phyloP scores from a whole-genome alignment of 345 rosid species.

The Moringa oleifera region DNA sequence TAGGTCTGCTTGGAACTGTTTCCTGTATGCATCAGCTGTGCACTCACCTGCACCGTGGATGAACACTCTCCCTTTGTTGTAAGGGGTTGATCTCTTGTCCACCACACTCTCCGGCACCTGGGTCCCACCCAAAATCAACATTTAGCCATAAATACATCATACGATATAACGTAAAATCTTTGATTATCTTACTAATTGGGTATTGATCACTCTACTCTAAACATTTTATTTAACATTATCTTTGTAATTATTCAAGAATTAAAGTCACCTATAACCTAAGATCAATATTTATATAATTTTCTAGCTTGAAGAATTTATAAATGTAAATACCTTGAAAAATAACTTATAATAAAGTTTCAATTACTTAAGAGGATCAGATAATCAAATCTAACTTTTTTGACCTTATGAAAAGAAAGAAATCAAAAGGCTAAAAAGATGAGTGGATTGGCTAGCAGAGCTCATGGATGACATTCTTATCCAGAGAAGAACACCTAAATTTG shows the following conservation, averaged over 20 bases:
- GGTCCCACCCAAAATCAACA: not conserved
- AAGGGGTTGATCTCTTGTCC: conserved; percentile 64
- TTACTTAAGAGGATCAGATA: not conserved
- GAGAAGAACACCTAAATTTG: too few species aligned
- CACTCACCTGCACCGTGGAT: conserved; percentile 69
- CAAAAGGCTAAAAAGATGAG: not conserved
- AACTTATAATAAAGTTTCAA: not conserved
- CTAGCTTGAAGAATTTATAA: too few species aligned
- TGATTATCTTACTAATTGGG: too few species aligned
- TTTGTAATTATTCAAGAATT: too few species aligned
- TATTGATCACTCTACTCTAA: too few species aligned
- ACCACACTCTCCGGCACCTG: conserved; percentile 80
- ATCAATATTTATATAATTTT: too few species aligned
- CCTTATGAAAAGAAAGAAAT: conserved; percentile 16
- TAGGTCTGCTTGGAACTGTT: conserved; percentile 73
- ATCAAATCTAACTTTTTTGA: conserved; percentile 17
- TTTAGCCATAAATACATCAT: too few species aligned
- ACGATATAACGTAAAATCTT: too few species aligned
- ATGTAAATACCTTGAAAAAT: too few species aligned
- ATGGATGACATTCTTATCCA: too few species aligned
- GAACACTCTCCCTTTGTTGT: conserved; percentile 76
- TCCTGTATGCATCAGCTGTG: conserved; percentile 60
- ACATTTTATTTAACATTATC: too few species aligned
- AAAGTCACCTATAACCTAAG: too few species aligned
- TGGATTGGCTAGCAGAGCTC: not conserved